Base-by-base conservation (phyloP, 202 grass and related monocot genomes). In the Carex arenaria region DNA sequence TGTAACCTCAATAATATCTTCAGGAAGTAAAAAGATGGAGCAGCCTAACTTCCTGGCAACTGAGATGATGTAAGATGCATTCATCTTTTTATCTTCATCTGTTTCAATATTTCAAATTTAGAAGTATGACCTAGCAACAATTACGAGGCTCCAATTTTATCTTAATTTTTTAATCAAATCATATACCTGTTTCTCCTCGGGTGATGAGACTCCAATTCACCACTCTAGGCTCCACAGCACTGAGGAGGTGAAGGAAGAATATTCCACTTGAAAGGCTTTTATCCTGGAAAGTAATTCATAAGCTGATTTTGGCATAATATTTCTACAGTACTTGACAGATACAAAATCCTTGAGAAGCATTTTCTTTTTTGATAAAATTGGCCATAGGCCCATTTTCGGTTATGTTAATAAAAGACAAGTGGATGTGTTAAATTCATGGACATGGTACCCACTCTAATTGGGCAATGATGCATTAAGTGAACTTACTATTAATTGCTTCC, bases 71-170 rank as follows among this genome's bases (percentile, higher is more conserved):
- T 95, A 95, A 64, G 95, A 98, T 79, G 95, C 91, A 81, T 98
- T 95, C 95, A 98, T 98, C 86, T 95, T 90, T 82, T 95, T 93
- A 71, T 95, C 95, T 91, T 92, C 90, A 85, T 89, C 95, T 98
- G 70, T 82, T 68, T 56, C 65, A 36, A 67, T 69, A 32, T 84
- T 84, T 74, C 51, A 54, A 64, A 38, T 36, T 73, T 62, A 26
- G 2, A 30, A 84, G 36, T 28, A 73, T 7, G 12, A 47, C 7
- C 75, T 2, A 49, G 42, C 3, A 66, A 54, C 9, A 78, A 78
- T 53, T 40, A 49, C 10, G 74, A 78, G 30, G 53, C 8, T 60
- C 53, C 32, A 59, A 61, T 64, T 73, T 23, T 64, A 51, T 85
- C 55, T 52, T 80, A 85, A 4, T 42, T 81, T 67, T 43, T 78